Base-by-base conservation (phyloP, 164 flowering plant species). In the Magnolia changhungtana region DNA sequence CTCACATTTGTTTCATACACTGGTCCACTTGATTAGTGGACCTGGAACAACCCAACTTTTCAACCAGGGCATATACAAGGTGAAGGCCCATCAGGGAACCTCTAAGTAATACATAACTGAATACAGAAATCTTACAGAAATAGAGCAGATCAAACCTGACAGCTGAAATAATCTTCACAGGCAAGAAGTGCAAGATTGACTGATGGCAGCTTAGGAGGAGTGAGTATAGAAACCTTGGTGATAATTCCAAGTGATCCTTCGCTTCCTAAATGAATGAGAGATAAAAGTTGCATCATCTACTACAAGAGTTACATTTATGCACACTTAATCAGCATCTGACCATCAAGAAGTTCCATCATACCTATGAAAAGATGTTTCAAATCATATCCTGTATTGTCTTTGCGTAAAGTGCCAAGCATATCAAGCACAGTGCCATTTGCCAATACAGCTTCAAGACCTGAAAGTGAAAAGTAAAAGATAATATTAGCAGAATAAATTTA, bases 371-470 rank as follows among this genome's bases (percentile, higher is more conserved):
- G 84, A 78, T 96, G 99, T 87, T 96, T 96, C 84, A 96, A 81
- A 85, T 96, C 97, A 83, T 96, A 96, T 69, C 99, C 99, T 74
- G 98, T 96, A 80, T 94, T 96, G 83, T 96, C 98, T 89, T 96
- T 96, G 27, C 98, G 91, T 76, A 96, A 82, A 78, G 94, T 91
- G 27, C 97, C 97, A 77, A 96, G 94, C 97, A 96, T 90, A 84
- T 96, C 97, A 72, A 96, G 87, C 50, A 93, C 92, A 64, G 88
- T 85, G 74, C 99, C 98, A 87, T 91, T 82, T 58, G 99, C 95
- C 79, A 92, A 84, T 76, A 94, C 97, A 83, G 85, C 97, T 85
- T 96, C 98, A 80, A 96, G 82, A 80, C 99, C 99, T 96, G 83
- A 72, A 83, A 81, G 64, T 20, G 51, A 52, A 68, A 18, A 59